Conservation (phyloP, 495 filamentous ascomycete genomes). For the Aspergillus indologenus region DNA sequence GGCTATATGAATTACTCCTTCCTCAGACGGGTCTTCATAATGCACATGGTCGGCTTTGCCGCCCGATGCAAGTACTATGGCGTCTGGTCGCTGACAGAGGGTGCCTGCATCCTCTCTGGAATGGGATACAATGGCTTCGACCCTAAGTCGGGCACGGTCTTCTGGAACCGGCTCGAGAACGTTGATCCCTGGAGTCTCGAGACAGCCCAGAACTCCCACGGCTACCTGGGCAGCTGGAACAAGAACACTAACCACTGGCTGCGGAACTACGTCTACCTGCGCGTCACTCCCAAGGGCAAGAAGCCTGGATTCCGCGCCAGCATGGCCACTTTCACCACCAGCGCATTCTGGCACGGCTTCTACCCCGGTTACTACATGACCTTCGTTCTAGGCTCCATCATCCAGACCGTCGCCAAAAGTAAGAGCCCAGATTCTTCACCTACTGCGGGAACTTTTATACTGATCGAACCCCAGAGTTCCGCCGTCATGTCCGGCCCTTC, state of each 20-base stretch:
- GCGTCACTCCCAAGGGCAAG: constrained; percentile 91
- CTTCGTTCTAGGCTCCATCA: constrained; percentile 82
- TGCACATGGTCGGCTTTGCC: constrained; percentile 80
- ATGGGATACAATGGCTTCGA: constrained; percentile 94
- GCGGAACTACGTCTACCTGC: constrained; percentile 90
- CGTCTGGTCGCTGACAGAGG: constrained; percentile 90
- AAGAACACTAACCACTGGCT: constrained; percentile 98
- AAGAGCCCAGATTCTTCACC: constrained; percentile 24
- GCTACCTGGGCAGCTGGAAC: constrained; percentile 90
- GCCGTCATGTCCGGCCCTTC: constrained; percentile 87
- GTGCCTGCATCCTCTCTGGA: constrained; percentile 89
- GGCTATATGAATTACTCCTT: constrained; percentile 64
- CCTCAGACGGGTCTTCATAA: constrained; percentile 64
- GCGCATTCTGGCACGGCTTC: constrained; percentile 97
- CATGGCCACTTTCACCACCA: constrained; percentile 89
- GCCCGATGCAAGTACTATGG: constrained; percentile 91
- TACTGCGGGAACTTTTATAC: background rate
- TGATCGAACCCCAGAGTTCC: constrained; percentile 60
- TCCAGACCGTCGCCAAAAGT: constrained; percentile 95
- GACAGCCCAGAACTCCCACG: constrained; percentile 83
- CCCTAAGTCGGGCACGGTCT: constrained; percentile 71
- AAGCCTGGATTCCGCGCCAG: constrained; percentile 96
- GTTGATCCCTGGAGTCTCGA: constrained; percentile 81
- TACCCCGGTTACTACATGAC: constrained; percentile 94
- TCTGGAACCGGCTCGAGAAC: constrained; percentile 87